Evolutionary conservation across 176 grass and related monocot genomes (phyloP).

Genomic region (Carex pumila): DNA sequence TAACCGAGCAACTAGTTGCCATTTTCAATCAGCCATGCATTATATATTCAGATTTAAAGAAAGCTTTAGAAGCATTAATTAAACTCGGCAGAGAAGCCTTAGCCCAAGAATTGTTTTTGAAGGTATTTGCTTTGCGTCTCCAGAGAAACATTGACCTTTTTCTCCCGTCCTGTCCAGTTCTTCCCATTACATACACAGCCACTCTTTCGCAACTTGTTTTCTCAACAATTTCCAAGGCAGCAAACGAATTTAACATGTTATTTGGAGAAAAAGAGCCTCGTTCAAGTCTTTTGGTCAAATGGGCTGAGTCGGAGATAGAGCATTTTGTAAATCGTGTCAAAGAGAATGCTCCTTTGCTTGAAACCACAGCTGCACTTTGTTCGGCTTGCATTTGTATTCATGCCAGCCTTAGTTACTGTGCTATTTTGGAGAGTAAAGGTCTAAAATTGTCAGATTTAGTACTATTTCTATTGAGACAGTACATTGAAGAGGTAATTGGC

Average conservation of each 20-base stretch:
- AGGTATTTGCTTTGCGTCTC: conserved; percentile 6
- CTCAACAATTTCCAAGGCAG: not conserved
- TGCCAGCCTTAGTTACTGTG: conserved; percentile 8
- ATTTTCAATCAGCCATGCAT: not conserved
- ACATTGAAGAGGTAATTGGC: conserved; percentile 7
- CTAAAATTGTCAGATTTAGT: conserved; percentile 1
- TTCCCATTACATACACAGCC: conserved; percentile 15
- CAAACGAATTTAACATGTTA: not conserved
- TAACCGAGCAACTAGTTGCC: not conserved
- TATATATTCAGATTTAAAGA: not conserved
- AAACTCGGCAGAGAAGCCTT: conserved; percentile 1
- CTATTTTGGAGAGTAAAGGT: not conserved
- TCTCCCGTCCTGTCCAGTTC: not conserved
- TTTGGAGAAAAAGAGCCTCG: conserved; percentile 6
- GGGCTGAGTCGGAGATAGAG: conserved; percentile 14
- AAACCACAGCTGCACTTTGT: conserved; percentile 7
- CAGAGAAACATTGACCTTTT: not conserved
- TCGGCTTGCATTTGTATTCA: conserved; percentile 12
- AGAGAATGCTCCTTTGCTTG: not conserved
- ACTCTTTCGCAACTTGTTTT: conserved; percentile 9
- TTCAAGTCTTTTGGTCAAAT: not conserved
- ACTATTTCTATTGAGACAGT: not conserved
- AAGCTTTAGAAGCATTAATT: conserved; percentile 11
- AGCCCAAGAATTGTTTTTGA: conserved; percentile 6
- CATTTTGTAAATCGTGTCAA: not conserved